Evolutionary conservation across 805 yeast species (phyloP).

Genomic region (Saccharomycopsis schoenii): DNA sequence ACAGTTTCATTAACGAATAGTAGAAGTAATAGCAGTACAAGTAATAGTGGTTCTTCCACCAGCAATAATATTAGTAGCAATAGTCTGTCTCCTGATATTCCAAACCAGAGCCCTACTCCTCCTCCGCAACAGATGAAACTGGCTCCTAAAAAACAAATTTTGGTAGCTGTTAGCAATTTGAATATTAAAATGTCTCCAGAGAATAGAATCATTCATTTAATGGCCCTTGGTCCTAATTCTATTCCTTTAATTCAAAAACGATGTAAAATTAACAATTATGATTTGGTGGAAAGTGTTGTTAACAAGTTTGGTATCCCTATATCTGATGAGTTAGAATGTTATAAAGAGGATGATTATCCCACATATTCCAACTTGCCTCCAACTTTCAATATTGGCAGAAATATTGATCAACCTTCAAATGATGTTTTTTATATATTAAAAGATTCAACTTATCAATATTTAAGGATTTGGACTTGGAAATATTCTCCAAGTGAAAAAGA

Average conservation of each 20-base stretch:
- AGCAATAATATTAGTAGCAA: not conserved
- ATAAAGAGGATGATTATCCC: not conserved
- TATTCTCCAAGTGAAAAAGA: constrained; percentile 5
- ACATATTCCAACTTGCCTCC: not conserved
- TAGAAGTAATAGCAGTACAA: not conserved
- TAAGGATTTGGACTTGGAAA: constrained; percentile 17
- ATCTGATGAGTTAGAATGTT: not conserved
- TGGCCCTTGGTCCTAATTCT: constrained; percentile 18
- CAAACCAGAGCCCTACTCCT: constrained; percentile 1
- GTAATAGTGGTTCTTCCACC: not conserved
- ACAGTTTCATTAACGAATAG: not conserved
- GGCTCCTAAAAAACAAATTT: not conserved
- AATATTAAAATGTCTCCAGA: constrained; percentile 8
- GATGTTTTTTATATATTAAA: constrained; percentile 11
- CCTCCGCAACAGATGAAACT: constrained; percentile 3
- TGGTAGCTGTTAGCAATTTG: constrained; percentile 11
- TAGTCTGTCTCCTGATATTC: not conserved
- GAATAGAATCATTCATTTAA: constrained; percentile 14
- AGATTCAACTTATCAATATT: constrained; percentile 12
- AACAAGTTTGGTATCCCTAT: constrained; percentile 3
- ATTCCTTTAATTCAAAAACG: constrained; percentile 3
- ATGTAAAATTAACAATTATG: constrained; percentile 6
- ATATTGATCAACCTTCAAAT: not conserved
- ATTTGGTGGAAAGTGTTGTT: constrained; percentile 4
- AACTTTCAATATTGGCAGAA: not conserved